Conservation (phyloP, 768 basidiomycete genomes). For the Boletus huronensis region DNA sequence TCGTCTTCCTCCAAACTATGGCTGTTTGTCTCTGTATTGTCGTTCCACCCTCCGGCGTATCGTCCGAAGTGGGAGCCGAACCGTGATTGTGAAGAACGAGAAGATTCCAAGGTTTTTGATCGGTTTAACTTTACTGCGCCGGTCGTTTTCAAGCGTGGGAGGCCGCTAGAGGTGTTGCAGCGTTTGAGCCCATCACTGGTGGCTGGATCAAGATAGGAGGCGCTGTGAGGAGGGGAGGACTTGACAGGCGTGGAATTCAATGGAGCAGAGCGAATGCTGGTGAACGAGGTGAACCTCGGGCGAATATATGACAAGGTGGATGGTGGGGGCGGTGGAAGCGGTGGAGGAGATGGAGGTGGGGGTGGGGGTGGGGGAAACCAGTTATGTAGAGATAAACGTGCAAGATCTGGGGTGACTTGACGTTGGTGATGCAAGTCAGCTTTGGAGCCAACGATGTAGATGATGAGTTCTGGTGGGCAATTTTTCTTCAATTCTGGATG, state of each 20-base stretch:
- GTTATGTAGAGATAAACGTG: conserved; percentile 76
- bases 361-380: conserved; percentile 86
- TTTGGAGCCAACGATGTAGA: conserved; percentile 95
- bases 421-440: conserved; percentile 71
- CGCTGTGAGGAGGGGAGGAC: conserved; percentile 51
- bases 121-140: conserved; percentile 31
- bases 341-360: conserved; percentile 60
- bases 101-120: conserved; percentile 37
- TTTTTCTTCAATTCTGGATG: conserved; percentile 82
- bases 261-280: conserved; percentile 62
- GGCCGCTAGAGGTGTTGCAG: conserved; percentile 46
- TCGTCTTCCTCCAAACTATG: conserved; percentile 68
- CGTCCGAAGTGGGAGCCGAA: conserved; percentile 56
- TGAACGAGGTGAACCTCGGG: conserved; percentile 36
- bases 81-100: conserved; percentile 47
- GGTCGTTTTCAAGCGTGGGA: conserved; percentile 50
- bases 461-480: conserved; percentile 81
- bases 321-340: conserved; percentile 61
- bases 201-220: conserved; percentile 62
- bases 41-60: conserved; percentile 51
- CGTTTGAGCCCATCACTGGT: conserved; percentile 51
- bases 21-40: conserved; percentile 56
- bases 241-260: conserved; percentile 42
- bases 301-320: conserved; percentile 39
- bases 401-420: conserved; percentile 77